Percentiles rank a stretch among this genome's conserved stretches.
phyloP scores from a whole-genome alignment of 257 asterid species.

The Fraxinus pennsylvanica region DNA sequence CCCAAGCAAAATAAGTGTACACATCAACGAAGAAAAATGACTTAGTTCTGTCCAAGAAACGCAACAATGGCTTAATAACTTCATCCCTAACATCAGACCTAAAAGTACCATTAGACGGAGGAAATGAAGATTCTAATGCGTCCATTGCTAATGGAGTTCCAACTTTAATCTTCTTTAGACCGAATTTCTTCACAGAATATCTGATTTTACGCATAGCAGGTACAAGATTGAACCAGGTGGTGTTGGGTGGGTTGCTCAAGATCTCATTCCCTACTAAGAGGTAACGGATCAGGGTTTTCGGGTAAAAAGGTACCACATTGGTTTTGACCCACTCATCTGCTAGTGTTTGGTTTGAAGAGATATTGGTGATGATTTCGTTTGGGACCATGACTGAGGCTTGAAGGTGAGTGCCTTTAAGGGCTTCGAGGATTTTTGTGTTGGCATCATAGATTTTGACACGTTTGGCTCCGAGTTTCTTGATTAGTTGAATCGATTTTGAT shows the following conservation, averaged over 20 bases:
- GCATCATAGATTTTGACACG: conserved; percentile 79
- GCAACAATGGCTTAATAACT: conserved; percentile 64
- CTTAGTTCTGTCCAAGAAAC: conserved; percentile 59
- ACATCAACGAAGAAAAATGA: conserved; percentile 84
- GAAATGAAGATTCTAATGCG: conserved; percentile 66
- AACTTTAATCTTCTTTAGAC: conserved; percentile 58
- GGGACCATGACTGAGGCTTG: conserved; percentile 91
- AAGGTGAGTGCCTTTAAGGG: conserved; percentile 58
- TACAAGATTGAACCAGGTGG: conserved; percentile 86
- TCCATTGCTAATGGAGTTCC: conserved; percentile 92
- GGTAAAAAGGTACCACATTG: conserved; percentile 70
- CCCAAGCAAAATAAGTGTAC: conserved; percentile 85
- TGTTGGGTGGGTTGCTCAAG: conserved; percentile 60
- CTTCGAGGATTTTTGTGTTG: conserved; percentile 59
- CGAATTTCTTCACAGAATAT: conserved; percentile 51
- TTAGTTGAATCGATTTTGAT: conserved; percentile 49
- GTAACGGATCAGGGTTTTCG: conserved; percentile 74
- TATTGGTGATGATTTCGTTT: conserved; percentile 60
- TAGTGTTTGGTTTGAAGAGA: conserved; percentile 59
- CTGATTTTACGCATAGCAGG: conserved; percentile 83
- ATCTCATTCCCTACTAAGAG: conserved; percentile 89
- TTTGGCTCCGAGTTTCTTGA: conserved; percentile 59
- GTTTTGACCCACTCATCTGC: conserved; percentile 75
- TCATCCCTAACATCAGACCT: conserved; percentile 53
- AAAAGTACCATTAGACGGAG: conserved; percentile 82